A percentile compares a stretch with the other conserved stretches of the same genome.
phyloP scores from a whole-genome alignment of 2,329 filamentous ascomycete genomes.

The Dendryphion nanum region DNA sequence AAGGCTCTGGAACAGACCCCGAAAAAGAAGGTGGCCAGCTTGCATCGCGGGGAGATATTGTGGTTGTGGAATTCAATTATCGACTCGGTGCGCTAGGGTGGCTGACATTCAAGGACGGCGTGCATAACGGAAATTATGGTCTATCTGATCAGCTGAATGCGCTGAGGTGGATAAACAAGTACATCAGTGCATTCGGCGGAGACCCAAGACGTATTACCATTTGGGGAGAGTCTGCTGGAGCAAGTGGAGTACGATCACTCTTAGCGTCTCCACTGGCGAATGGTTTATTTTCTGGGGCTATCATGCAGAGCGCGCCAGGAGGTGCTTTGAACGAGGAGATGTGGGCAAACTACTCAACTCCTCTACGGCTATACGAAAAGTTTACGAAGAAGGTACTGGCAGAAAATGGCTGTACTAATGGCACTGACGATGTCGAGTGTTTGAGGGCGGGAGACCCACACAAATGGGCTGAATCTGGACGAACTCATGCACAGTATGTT shows the following conservation, averaged over 20 bases:
- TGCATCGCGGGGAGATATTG: constrained; percentile 11
- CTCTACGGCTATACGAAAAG: neutral
- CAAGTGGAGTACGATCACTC: constrained; percentile 2
- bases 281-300: constrained; percentile 6
- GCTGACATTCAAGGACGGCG: constrained; percentile 14
- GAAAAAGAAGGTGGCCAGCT: constrained; percentile 10
- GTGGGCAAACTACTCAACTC: neutral
- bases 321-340: constrained; percentile 1
- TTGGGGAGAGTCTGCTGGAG: constrained; percentile 4
- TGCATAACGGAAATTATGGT: constrained; percentile 46
- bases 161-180: constrained; percentile 57
- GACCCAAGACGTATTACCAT: constrained; percentile 36
- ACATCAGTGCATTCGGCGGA: constrained; percentile 51
- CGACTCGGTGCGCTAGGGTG: constrained; percentile 6
- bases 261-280: constrained; percentile 4
- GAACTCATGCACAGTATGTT: constrained; percentile 9
- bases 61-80: constrained; percentile 10
- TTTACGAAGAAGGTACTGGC: constrained; percentile 12
- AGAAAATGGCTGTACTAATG: constrained; percentile 17
- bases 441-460: constrained; percentile 16
- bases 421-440: constrained; percentile 14
- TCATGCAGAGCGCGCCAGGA: constrained; percentile 7
- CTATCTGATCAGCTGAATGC: constrained; percentile 48
- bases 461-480: constrained; percentile 1
- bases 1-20: constrained; percentile 7